Evolutionary conservation across 441 rosid genomes (phyloP).

Genomic region (Pelargonium myrrhifolium): DNA sequence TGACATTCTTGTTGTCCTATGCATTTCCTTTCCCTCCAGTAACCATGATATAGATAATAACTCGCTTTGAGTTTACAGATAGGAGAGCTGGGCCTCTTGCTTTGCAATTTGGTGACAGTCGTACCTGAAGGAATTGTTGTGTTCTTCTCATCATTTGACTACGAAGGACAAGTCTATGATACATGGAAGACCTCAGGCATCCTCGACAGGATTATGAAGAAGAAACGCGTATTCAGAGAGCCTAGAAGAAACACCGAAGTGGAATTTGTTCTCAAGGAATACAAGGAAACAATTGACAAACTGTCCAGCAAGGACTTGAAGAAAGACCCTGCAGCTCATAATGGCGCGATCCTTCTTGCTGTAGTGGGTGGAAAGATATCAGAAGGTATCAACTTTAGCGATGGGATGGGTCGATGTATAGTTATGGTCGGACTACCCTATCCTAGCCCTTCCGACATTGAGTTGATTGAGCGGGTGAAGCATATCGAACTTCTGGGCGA

Average conservation of each 20-base stretch:
- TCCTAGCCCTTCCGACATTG: slow-evolving; percentile 76
- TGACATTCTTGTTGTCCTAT: too few species aligned
- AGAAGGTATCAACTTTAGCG: slow-evolving; percentile 96
- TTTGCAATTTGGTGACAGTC: slow-evolving; percentile 73
- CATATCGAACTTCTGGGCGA: slow-evolving; percentile 72
- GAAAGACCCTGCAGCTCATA: slow-evolving; percentile 30
- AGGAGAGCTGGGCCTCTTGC: slow-evolving; percentile 76
- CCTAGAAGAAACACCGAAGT: slow-evolving; percentile 68
- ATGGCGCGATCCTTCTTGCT: slow-evolving; percentile 79
- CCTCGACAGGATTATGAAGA: slow-evolving; percentile 67
- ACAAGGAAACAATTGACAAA: slow-evolving; percentile 60
- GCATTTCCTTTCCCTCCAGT: background rate
- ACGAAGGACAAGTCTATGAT: slow-evolving; percentile 66
- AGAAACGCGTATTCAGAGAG: slow-evolving; percentile 74
- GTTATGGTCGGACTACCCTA: slow-evolving; percentile 98
- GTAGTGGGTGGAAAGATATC: slow-evolving; percentile 98
- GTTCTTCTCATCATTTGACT: slow-evolving; percentile 92
- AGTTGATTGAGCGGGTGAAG: slow-evolving; percentile 79
- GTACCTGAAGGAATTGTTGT: slow-evolving; percentile 89
- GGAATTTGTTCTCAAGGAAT: slow-evolving; percentile 67
- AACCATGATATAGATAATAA: slow-evolving; percentile 7
- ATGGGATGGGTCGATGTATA: slow-evolving; percentile 90
- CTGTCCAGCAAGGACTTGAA: slow-evolving; percentile 18
- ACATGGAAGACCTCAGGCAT: slow-evolving; percentile 79
- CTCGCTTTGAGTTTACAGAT: slow-evolving; percentile 42